phyloP scores from a whole-genome alignment of 306 rosid species.

The barrel medic (Medicago truncatula) region DNA sequence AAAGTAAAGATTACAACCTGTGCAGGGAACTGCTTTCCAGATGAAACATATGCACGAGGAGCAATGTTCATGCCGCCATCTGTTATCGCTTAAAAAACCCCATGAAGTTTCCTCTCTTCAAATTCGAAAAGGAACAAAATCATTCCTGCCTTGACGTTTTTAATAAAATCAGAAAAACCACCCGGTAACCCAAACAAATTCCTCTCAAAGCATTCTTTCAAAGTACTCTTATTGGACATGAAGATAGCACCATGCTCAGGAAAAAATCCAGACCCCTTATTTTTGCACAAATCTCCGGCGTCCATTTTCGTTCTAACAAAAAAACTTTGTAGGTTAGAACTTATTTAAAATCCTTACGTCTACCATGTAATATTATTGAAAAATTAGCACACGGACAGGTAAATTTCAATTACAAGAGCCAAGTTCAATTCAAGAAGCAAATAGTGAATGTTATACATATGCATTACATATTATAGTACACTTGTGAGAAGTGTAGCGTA shows the following conservation, averaged over 20 bases:
- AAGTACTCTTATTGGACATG: constrained; percentile 54
- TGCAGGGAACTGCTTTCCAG: constrained; percentile 64
- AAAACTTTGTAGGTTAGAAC: no score
- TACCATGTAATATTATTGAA: no score
- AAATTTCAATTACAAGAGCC: neutral
- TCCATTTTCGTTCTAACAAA: no score
- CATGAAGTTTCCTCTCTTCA: constrained; percentile 55
- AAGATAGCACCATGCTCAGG: constrained; percentile 62
- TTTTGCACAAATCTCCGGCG: neutral
- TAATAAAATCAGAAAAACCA: constrained; percentile 42
- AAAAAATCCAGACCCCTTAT: constrained; percentile 29
- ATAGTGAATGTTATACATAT: neutral
- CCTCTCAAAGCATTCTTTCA: constrained; percentile 47
- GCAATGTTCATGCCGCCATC: constrained; percentile 54
- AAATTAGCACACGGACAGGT: neutral
- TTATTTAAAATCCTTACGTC: no score
- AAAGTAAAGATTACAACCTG: constrained; percentile 48
- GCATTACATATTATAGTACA: neutral
- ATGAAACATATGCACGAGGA: constrained; percentile 50
- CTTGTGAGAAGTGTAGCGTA: neutral
- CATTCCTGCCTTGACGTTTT: constrained; percentile 56
- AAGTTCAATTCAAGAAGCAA: neutral
- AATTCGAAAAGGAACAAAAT: constrained; percentile 58
- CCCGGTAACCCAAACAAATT: constrained; percentile 54
- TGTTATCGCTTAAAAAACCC: constrained; percentile 57